Evolutionary conservation across 164 flowering plant species (phyloP).

Genomic region (Macadamia tetraphylla): DNA sequence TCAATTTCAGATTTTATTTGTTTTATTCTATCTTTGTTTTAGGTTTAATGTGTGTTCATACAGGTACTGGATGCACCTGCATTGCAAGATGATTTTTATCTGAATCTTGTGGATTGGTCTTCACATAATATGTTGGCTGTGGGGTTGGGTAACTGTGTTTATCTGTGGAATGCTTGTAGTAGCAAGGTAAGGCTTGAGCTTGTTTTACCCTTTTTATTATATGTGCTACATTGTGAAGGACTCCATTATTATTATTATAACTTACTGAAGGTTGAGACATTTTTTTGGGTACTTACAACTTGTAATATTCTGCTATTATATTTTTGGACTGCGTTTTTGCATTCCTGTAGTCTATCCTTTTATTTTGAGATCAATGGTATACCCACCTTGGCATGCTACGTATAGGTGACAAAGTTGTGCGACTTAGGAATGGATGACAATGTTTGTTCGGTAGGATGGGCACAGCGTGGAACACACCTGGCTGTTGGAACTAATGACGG

Average conservation of each 20-base stretch:
- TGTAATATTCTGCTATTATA: background rate
- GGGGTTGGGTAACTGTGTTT: conserved; percentile 88
- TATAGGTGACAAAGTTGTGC: conserved; percentile 87
- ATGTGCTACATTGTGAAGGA: background rate
- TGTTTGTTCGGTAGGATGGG: conserved; percentile 96
- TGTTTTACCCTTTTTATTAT: background rate
- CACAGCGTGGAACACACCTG: conserved; percentile 77
- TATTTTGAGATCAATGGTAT: background rate
- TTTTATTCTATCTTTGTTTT: conserved; percentile 5
- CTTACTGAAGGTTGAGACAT: background rate
- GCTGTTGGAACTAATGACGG: conserved; percentile 89
- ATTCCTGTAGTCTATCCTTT: background rate
- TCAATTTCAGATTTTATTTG: background rate
- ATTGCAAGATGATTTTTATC: conserved; percentile 93
- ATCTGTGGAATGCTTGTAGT: conserved; percentile 96
- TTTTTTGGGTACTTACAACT: no score
- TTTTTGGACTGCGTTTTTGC: background rate
- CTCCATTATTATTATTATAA: background rate
- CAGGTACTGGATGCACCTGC: conserved; percentile 98
- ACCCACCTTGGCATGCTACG: background rate
- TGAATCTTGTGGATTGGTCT: conserved; percentile 98
- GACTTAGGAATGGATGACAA: conserved; percentile 85
- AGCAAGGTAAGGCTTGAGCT: conserved; percentile 60
- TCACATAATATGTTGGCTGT: conserved; percentile 91
- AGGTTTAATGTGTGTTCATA: background rate